These are phyloP conservation scores for Barnettozyma salicaria DNA, from an alignment of 805 yeast species.

Conservation along the genomic window DNA sequence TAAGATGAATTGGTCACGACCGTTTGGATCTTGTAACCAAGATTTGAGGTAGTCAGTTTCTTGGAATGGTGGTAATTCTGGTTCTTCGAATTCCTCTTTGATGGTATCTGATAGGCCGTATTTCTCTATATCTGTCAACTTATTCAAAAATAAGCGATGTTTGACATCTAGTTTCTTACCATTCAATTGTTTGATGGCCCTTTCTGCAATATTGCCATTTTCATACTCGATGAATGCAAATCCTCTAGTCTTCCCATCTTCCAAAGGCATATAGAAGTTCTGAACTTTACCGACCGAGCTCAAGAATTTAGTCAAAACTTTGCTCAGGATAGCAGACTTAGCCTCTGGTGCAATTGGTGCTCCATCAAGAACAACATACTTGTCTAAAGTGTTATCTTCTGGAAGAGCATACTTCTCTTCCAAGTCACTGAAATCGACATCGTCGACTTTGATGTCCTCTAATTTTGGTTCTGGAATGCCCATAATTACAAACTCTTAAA, in stretches of 20 bases:
- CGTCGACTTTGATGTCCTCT: slow-evolving; percentile 51
- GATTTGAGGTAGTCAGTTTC: slow-evolving; percentile 77
- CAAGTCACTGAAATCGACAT: slow-evolving; percentile 77
- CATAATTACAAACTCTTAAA: slow-evolving; percentile 4
- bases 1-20: slow-evolving; percentile 84
- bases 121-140: slow-evolving; percentile 74
- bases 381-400: slow-evolving; percentile 59
- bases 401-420: slow-evolving; percentile 68
- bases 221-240: slow-evolving; percentile 79
- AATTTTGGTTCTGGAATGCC: slow-evolving; percentile 31
- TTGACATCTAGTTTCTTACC: slow-evolving; percentile 90
- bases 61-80: slow-evolving; percentile 64
- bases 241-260: slow-evolving; percentile 78
- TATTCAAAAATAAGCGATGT: slow-evolving; percentile 83
- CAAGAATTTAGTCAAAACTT: slow-evolving; percentile 79
- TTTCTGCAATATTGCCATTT: slow-evolving; percentile 57
- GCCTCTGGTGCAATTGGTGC: slow-evolving; percentile 92
- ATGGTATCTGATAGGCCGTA: slow-evolving; percentile 62
- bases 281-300: slow-evolving; percentile 69
- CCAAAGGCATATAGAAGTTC: slow-evolving; percentile 78
- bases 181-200: slow-evolving; percentile 74
- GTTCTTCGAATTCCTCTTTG: slow-evolving; percentile 59
- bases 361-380: slow-evolving; percentile 85
- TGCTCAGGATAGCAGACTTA: slow-evolving; percentile 75
- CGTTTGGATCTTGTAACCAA: slow-evolving; percentile 85